Conservation (phyloP, 129 eudicot species). For the Pulicaria dysenterica region DNA sequence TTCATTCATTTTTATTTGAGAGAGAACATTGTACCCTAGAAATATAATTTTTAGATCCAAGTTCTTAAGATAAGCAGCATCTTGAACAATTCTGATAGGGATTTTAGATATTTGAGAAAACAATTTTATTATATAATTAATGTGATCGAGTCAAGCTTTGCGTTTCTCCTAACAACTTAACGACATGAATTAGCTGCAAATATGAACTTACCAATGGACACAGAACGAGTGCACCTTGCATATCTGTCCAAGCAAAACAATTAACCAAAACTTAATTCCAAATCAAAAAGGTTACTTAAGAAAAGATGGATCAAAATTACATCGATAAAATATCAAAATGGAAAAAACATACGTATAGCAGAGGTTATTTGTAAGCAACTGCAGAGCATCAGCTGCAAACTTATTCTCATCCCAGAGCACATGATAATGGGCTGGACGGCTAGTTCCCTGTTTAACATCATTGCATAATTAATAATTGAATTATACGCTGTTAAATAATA, state of each 20-base stretch:
- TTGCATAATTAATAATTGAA: neutral
- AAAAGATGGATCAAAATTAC: neutral
- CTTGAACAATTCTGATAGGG: no score
- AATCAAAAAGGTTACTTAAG: neutral
- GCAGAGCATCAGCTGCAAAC: conserved; percentile 76
- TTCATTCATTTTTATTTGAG: neutral
- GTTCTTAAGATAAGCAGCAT: no score
- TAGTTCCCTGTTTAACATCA: conserved; percentile 64
- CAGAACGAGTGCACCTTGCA: conserved; percentile 94
- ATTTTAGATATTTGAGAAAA: no score
- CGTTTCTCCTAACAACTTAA: no score
- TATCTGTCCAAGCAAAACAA: conserved; percentile 47
- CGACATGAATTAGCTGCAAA: no score
- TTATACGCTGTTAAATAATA: no score
- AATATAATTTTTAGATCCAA: no score
- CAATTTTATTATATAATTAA: no score
- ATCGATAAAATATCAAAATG: neutral
- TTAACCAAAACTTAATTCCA: neutral
- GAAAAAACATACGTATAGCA: conserved; percentile 72
- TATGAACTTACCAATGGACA: conserved; percentile 67
- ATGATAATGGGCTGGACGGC: conserved; percentile 94
- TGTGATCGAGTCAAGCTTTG: no score
- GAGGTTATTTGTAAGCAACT: conserved; percentile 70
- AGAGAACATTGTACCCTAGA: neutral
- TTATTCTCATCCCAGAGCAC: conserved; percentile 93